Evolutionary conservation across 306 rosid genomes (phyloP).

Genomic region (Trifolium pratense): DNA sequence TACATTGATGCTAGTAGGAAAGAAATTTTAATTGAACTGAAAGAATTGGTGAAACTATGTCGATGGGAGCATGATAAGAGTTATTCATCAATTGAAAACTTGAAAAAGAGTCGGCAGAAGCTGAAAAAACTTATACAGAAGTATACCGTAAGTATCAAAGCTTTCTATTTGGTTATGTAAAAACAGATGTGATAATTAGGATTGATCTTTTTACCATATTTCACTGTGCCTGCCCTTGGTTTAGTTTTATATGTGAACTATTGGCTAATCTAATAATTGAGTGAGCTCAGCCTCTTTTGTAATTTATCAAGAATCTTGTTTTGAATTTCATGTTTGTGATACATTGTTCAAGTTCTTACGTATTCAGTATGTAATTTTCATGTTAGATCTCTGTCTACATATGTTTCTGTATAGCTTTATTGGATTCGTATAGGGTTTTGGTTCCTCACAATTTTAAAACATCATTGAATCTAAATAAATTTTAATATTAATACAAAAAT

Average conservation of each 20-base stretch:
- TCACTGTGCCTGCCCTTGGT: background rate
- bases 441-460: background rate
- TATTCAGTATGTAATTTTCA: background rate
- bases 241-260: constrained; percentile 10
- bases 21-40: constrained; percentile 64
- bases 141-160: constrained; percentile 66
- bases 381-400: constrained; percentile 1
- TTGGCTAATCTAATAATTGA: background rate
- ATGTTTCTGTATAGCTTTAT: background rate
- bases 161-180: background rate
- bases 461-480: background rate
- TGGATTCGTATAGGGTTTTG: background rate
- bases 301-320: background rate
- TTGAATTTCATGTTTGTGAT: background rate
- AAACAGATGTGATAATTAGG: background rate
- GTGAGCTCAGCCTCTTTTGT: background rate
- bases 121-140: constrained; percentile 81
- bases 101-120: constrained; percentile 72
- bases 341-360: background rate
- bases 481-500: background rate
- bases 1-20: constrained; percentile 61
- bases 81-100: constrained; percentile 58
- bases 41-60: constrained; percentile 66
- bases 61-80: constrained; percentile 73
- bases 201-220: background rate